These are phyloP conservation scores for Paracamarosporium sp. DNA, from an alignment of 2,329 filamentous ascomycete species.

Conservation along the genomic window DNA sequence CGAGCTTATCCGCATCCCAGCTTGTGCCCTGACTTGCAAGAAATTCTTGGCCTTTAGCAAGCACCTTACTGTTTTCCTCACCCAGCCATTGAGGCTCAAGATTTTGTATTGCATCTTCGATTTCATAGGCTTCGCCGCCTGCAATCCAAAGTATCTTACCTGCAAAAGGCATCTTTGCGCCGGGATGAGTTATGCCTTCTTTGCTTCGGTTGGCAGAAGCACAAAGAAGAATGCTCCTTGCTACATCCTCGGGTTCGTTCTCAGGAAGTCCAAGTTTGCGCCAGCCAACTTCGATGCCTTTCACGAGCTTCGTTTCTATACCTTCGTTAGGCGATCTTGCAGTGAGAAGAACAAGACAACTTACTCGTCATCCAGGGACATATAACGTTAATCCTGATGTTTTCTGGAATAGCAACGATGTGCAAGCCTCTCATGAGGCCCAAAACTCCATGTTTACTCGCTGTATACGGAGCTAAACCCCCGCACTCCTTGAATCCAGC, in stretches of 20 bases:
- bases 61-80: conserved; percentile 24
- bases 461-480: conserved; percentile 26
- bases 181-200: conserved; percentile 15
- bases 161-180: conserved; percentile 24
- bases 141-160: conserved; percentile 31
- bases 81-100: conserved; percentile 33
- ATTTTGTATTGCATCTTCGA: conserved; percentile 31
- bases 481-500: conserved; percentile 30
- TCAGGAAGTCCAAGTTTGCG: conserved; percentile 21
- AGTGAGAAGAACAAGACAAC: neutral
- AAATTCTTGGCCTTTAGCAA: conserved; percentile 26
- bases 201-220: conserved; percentile 22
- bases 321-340: neutral
- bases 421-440: conserved; percentile 29
- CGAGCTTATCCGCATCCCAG: conserved; percentile 22
- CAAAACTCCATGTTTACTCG: conserved; percentile 31
- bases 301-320: conserved; percentile 22
- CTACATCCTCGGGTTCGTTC: conserved; percentile 29
- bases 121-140: conserved; percentile 28
- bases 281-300: conserved; percentile 26
- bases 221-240: conserved; percentile 26
- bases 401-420: conserved; percentile 19
- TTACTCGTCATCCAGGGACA: conserved; percentile 37
- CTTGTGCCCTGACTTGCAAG: conserved; percentile 17
- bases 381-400: conserved; percentile 28